These are phyloP conservation scores for Kwoniella sp. DNA, from an alignment of 768 basidiomycete species.

Conservation along the genomic window DNA sequence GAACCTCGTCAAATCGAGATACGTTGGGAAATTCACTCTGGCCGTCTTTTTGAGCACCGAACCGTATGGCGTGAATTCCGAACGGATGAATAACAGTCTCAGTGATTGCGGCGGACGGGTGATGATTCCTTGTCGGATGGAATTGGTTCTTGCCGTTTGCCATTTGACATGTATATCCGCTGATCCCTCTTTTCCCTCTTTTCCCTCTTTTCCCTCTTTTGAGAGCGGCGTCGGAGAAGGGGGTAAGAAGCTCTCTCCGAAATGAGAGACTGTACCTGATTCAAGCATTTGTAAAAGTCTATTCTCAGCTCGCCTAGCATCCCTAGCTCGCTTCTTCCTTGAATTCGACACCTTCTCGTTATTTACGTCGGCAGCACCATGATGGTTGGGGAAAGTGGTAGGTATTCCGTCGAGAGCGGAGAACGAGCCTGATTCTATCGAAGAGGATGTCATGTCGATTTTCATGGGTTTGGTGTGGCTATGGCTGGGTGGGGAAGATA, in stretches of 20 bases:
- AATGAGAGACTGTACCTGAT: slow-evolving; percentile 66
- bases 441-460: neutral
- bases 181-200: too few relatives aligned
- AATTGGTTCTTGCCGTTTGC: slow-evolving; percentile 37
- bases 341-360: slow-evolving; percentile 63
- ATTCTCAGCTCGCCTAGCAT: slow-evolving; percentile 67
- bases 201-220: too few relatives aligned
- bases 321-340: slow-evolving; percentile 73
- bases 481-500: slow-evolving; percentile 58
- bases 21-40: slow-evolving; percentile 76
- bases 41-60: slow-evolving; percentile 81
- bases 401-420: slow-evolving; percentile 21
- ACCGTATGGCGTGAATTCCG: slow-evolving; percentile 72
- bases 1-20: slow-evolving; percentile 84
- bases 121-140: slow-evolving; percentile 45
- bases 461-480: slow-evolving; percentile 4
- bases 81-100: slow-evolving; percentile 87
- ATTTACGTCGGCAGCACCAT: slow-evolving; percentile 9
- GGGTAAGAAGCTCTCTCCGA: slow-evolving; percentile 32
- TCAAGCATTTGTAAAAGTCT: slow-evolving; percentile 68
- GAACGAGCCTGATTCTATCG: slow-evolving; percentile 32
- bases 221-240: slow-evolving; percentile 9
- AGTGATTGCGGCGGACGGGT: slow-evolving; percentile 79
- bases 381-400: neutral
- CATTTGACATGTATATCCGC: slow-evolving; percentile 44